Conservation (phyloP, 2,329 filamentous ascomycete genomes). For the Epichloe baconii region DNA sequence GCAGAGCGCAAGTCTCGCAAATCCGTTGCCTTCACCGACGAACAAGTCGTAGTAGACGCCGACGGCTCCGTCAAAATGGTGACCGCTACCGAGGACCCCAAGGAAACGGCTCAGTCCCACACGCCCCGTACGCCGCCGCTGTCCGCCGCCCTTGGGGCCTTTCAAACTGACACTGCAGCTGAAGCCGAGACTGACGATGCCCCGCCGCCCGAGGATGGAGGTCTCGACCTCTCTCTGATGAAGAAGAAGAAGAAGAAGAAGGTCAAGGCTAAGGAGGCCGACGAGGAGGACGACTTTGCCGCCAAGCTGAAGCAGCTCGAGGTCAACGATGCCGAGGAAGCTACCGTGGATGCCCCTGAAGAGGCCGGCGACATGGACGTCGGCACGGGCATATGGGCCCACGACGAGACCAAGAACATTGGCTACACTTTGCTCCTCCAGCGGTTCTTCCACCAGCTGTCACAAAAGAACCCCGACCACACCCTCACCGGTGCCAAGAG, state of each 20-base stretch:
- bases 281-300: constrained; percentile 50
- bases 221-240: constrained; percentile 49
- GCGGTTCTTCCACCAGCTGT: constrained; percentile 89
- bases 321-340: constrained; percentile 52
- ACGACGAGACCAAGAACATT: constrained; percentile 66
- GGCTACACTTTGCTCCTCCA: constrained; percentile 74
- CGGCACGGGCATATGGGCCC: constrained; percentile 82
- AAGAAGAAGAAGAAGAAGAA: constrained; percentile 90
- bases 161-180: constrained; percentile 33
- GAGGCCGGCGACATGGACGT: constrained; percentile 68
- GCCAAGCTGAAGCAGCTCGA: constrained; percentile 50
- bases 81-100: constrained; percentile 60
- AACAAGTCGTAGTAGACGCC: constrained; percentile 74
- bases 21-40: constrained; percentile 86
- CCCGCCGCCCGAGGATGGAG: constrained; percentile 36
- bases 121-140: constrained; percentile 52
- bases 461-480: constrained; percentile 94
- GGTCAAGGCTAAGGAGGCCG: constrained; percentile 42
- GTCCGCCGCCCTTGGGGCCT: constrained; percentile 39
- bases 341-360: constrained; percentile 31
- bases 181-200: constrained; percentile 32
- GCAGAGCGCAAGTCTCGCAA: constrained; percentile 66
- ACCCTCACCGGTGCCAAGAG: constrained; percentile 78
- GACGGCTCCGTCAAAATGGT: constrained; percentile 75
- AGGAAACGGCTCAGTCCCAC: constrained; percentile 72